phyloP scores from a whole-genome alignment of 495 filamentous ascomycete species.

The Coniosporium apollinis region DNA sequence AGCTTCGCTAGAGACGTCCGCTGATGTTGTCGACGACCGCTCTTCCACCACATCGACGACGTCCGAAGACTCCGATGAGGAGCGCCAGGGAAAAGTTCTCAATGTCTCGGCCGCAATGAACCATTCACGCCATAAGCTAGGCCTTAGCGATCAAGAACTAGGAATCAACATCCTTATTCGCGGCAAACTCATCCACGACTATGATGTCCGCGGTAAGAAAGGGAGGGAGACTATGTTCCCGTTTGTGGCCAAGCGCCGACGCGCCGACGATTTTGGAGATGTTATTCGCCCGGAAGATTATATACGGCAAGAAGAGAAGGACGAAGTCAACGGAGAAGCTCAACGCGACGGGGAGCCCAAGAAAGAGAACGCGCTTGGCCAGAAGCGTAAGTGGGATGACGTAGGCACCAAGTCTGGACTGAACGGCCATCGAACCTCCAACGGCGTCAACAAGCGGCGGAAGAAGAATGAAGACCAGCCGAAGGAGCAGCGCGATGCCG shows the following conservation, averaged over 20 bases:
- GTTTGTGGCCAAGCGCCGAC: conserved; percentile 59
- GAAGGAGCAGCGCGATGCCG: conserved; percentile 15
- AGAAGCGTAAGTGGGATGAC: conserved; percentile 90
- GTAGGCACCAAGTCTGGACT: conserved; percentile 18
- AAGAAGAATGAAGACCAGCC: conserved; percentile 8
- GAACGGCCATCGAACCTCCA: conserved; percentile 10
- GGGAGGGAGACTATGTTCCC: conserved; percentile 90
- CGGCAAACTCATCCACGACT: conserved; percentile 75
- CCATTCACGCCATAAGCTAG: conserved; percentile 66
- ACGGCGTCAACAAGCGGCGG: conserved; percentile 12
- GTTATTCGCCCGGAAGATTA: conserved; percentile 86
- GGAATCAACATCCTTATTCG: conserved; percentile 86
- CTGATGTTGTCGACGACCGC: conserved; percentile 69
- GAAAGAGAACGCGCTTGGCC: conserved; percentile 55
- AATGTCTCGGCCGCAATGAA: conserved; percentile 72
- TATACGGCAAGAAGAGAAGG: conserved; percentile 79
- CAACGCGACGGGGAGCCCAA: conserved; percentile 25
- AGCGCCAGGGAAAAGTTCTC: conserved; percentile 80
- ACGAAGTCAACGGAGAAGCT: conserved; percentile 55
- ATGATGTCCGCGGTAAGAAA: conserved; percentile 81
- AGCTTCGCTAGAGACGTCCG: conserved; percentile 46
- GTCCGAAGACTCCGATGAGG: conserved; percentile 75
- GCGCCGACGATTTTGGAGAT: conserved; percentile 84
- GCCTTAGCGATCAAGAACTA: conserved; percentile 66
- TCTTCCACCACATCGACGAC: conserved; percentile 41